Base-by-base conservation (phyloP, 768 basidiomycete genomes). In the Mrakia hoshinonis region DNA sequence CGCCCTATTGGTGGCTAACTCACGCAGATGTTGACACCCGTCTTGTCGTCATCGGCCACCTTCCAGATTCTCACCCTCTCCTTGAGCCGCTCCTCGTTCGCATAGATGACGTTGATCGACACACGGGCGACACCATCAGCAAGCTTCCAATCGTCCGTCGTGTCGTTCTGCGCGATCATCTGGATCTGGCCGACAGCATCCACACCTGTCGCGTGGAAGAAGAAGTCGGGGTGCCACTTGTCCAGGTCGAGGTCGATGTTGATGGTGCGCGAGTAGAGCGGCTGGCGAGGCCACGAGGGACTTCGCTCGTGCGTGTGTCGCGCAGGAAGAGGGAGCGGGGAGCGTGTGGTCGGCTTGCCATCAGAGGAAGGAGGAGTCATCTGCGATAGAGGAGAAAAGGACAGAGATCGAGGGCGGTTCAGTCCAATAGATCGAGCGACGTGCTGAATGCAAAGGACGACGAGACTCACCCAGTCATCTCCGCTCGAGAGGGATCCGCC, bases 1-100 rank as follows among this genome's bases (percentile, higher is more conserved):
- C 52, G 6, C 20, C 31, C 22, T 3, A n/a, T 11, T 3, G n/a
- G 29, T 36, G 12, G 29, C 20, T 34, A 1, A 36, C 55, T 60
- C 55, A 36, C 55, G 18, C 29, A 22, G 29, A 60, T 60, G 31
- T 60, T 31, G 29, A 60, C 31, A 9, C 55, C 55, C 11, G 22
- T 9, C 0, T 11, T 31, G 9, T 31, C 55, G 18, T 60, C 55
- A 22, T 60, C 55, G 20, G 29, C 29, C 29, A 60, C 55, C 55
- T 60, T 60, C 55, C 55, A 60, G 11, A 60, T 36, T 31, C 55
- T 31, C 1, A 60, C 55, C 15, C 55, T 36, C 55, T 60, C 55
- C 29, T 60, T 60, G 18, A 60, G 18, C 31, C 12, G 12, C 11
- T 60, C 55, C 55, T 60, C 55, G 34, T 13, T 36, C 2, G 55